Percentiles rank a stretch among this genome's conserved stretches.
Conservation (phyloP, 164 flowering plant genomes). For the Aristolochia californica region DNA sequence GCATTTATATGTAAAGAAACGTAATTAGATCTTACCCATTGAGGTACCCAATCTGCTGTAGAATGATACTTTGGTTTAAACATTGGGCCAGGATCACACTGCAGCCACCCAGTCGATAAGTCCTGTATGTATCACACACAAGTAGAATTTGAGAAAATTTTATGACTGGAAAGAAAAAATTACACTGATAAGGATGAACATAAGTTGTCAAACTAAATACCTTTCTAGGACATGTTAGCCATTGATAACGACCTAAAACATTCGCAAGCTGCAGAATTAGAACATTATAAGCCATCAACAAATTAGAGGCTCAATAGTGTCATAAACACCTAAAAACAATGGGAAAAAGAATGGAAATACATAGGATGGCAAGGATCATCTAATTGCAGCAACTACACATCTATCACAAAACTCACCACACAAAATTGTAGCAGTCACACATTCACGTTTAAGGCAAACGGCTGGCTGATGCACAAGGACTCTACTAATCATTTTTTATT, state of each 20-base stretch:
- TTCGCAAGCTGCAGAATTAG: conserved; percentile 62
- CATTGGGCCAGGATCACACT: conserved; percentile 93
- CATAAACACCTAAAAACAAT: background rate
- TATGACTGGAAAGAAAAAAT: conserved; percentile 2
- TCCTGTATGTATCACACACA: conserved; percentile 36
- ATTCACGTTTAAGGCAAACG: too few species aligned
- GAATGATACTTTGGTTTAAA: conserved; percentile 60
- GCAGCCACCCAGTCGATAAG: conserved; percentile 89
- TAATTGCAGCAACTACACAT: too few species aligned
- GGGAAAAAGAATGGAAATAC: background rate
- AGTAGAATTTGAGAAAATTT: background rate
- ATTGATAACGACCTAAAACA: conserved; percentile 70
- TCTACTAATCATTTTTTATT: too few species aligned
- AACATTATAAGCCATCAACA: background rate
- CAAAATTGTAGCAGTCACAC: too few species aligned
- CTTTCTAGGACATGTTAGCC: conserved; percentile 96
- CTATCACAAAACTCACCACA: too few species aligned
- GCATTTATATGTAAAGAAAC: background rate
- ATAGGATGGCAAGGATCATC: background rate
- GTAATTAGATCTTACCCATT: conserved; percentile 43
- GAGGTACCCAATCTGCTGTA: conserved; percentile 56
- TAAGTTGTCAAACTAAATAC: conserved; percentile 23
- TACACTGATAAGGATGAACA: background rate
- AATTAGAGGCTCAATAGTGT: background rate
- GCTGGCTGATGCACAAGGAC: too few species aligned